Evolutionary conservation across 2,329 filamentous ascomycete genomes (phyloP).

Genomic region (Calonectria naviculata): DNA sequence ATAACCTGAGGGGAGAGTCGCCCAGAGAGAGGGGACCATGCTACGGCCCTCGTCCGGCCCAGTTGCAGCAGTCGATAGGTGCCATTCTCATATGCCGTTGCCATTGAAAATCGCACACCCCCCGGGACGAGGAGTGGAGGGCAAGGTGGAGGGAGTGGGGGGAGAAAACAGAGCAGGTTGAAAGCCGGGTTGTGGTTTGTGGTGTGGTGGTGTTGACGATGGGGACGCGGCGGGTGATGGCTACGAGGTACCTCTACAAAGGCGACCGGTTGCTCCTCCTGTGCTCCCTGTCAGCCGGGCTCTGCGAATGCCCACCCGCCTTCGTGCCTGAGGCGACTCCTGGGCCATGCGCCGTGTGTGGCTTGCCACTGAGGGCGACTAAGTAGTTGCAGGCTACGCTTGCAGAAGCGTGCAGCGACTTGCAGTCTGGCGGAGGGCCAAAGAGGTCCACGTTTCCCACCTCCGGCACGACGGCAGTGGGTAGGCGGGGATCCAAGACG

Average conservation of each 20-base stretch:
- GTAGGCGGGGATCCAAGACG: conserved; percentile 11
- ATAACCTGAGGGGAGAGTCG: not conserved
- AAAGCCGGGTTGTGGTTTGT: conserved; percentile 19
- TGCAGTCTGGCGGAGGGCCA: conserved; percentile 1
- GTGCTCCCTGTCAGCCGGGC: not conserved
- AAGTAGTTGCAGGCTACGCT: conserved; percentile 1
- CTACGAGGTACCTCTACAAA: conserved; percentile 27
- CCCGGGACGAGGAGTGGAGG: conserved; percentile 18
- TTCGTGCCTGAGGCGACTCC: conserved; percentile 4
- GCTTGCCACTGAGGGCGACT: conserved; percentile 4
- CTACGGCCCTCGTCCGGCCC: conserved; percentile 21
- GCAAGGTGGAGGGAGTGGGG: conserved; percentile 21
- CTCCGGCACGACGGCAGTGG: conserved; percentile 18
- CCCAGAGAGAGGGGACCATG: conserved; percentile 14
- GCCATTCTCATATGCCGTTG: conserved; percentile 19
- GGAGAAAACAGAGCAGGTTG: conserved; percentile 12
- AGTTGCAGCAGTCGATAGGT: conserved; percentile 19
- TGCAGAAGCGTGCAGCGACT: conserved; percentile 13
- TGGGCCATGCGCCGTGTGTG: conserved; percentile 6
- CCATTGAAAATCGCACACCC: conserved; percentile 21
- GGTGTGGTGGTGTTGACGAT: conserved; percentile 19
- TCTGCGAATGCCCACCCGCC: not conserved
- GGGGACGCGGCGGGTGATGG: conserved; percentile 12
- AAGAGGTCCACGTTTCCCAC: conserved; percentile 23
- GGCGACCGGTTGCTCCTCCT: not conserved